Percentiles rank a stretch among this genome's conserved stretches.
These are phyloP conservation scores for Aspergillus homomorphus DNA, from an alignment of 495 filamentous ascomycete genomes.

Conservation along the genomic window DNA sequence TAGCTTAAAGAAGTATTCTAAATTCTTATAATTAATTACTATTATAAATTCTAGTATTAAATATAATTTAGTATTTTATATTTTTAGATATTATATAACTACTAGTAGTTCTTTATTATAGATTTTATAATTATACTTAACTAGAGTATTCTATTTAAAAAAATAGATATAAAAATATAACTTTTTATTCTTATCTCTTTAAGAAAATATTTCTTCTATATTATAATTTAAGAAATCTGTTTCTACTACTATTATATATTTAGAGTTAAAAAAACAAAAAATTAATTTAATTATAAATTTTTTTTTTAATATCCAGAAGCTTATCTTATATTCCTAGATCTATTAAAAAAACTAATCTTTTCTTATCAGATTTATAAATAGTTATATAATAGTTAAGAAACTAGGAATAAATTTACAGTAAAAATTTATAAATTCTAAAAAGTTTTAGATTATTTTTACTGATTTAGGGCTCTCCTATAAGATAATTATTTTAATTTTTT, in stretches of 20 bases:
- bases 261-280: slow-evolving; percentile 5
- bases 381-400: slow-evolving; percentile 5
- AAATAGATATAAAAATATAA: slow-evolving; percentile 6
- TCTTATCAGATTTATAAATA: background rate
- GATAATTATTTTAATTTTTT: slow-evolving; percentile 2
- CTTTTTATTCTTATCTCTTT: slow-evolving; percentile 5
- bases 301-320: background rate
- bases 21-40: slow-evolving; percentile 7
- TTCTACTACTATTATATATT: slow-evolving; percentile 7
- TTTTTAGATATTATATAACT: slow-evolving; percentile 1
- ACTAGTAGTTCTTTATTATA: slow-evolving; percentile 1
- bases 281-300: background rate
- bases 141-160: slow-evolving; percentile 1
- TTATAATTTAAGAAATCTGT: slow-evolving; percentile 5
- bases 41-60: slow-evolving; percentile 1
- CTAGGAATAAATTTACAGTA: background rate
- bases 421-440: slow-evolving; percentile 4
- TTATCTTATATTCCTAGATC: background rate
- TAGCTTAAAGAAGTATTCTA: slow-evolving; percentile 1
- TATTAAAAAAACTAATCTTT: background rate
- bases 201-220: slow-evolving; percentile 1
- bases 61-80: slow-evolving; percentile 2
- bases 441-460: background rate
- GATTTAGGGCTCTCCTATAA: background rate
- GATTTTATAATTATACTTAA: slow-evolving; percentile 6